phyloP scores from a whole-genome alignment of 1,284 basidiomycete species.

The Ceratobasidium sp. region DNA sequence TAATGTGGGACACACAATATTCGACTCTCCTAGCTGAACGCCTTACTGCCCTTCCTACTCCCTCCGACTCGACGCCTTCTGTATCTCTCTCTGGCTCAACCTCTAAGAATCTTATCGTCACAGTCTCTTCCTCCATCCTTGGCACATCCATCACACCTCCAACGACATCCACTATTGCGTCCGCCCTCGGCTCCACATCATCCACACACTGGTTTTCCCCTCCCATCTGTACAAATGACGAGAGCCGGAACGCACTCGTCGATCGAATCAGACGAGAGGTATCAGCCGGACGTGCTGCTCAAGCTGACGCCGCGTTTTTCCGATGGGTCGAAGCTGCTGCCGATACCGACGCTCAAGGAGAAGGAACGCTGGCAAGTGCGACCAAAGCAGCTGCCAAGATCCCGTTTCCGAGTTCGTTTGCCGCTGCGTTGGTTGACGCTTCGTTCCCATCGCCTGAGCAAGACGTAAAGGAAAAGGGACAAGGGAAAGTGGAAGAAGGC shows the following conservation, averaged over 20 bases:
- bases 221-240: constrained; percentile 3
- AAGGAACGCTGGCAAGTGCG: constrained; percentile 32
- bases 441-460: constrained; percentile 7
- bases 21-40: constrained; percentile 41
- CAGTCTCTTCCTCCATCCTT: neutral
- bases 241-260: constrained; percentile 17
- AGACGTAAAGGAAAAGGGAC: neutral
- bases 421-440: constrained; percentile 30
- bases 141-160: constrained; percentile 16
- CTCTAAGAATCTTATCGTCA: constrained; percentile 3
- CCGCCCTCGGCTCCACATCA: constrained; percentile 11
- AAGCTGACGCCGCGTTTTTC: constrained; percentile 43
- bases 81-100: constrained; percentile 20
- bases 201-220: constrained; percentile 23
- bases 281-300: constrained; percentile 26
- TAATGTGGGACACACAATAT: constrained; percentile 46
- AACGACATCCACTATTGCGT: constrained; percentile 18
- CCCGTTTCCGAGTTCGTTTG: constrained; percentile 43
- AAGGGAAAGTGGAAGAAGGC: constrained; percentile 2
- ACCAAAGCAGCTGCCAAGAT: constrained; percentile 37
- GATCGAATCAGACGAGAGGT: constrained; percentile 36
- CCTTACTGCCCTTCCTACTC: constrained; percentile 31
- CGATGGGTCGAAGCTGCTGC: constrained; percentile 35
- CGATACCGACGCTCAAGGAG: constrained; percentile 1
- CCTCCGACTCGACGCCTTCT: neutral